Conservation (phyloP, 2,329 filamentous ascomycete species). For the Albifimbria verrucaria region DNA sequence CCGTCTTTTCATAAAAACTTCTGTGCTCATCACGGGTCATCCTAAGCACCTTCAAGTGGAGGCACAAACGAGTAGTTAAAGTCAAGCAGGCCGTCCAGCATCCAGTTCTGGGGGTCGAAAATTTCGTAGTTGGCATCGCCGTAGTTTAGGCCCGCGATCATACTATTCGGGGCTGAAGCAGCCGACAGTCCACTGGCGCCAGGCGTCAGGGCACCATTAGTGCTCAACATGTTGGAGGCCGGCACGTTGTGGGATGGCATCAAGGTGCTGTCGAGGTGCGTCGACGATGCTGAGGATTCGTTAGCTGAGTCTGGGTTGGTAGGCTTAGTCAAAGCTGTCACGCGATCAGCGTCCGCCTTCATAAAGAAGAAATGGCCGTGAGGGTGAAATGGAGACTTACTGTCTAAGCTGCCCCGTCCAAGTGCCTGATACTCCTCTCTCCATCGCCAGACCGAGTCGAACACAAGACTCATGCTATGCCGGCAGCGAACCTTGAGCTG, state of each 20-base stretch:
- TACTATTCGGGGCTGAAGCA: slow-evolving; percentile 37
- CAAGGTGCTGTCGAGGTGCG: slow-evolving; percentile 60
- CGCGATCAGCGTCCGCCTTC: slow-evolving; percentile 16
- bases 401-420: slow-evolving; percentile 67
- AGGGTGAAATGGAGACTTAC: slow-evolving; percentile 45
- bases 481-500: slow-evolving; percentile 80
- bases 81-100: slow-evolving; percentile 80
- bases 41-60: slow-evolving; percentile 50
- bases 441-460: slow-evolving; percentile 84
- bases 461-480: slow-evolving; percentile 82
- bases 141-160: slow-evolving; percentile 54
- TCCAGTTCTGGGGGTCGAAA: slow-evolving; percentile 91
- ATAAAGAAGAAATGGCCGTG: slow-evolving; percentile 11
- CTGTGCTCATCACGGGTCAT: background rate
- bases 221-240: slow-evolving; percentile 43
- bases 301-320: slow-evolving; percentile 79
- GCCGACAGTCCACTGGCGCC: slow-evolving; percentile 43
- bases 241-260: slow-evolving; percentile 37
- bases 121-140: slow-evolving; percentile 75
- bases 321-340: slow-evolving; percentile 71
- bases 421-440: slow-evolving; percentile 73
- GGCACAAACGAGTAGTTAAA: slow-evolving; percentile 67
- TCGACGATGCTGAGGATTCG: slow-evolving; percentile 68
- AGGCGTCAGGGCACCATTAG: slow-evolving; percentile 52
- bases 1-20: background rate